phyloP scores from a whole-genome alignment of 768 basidiomycete genomes.

The Neoboletus brunneissimus region DNA sequence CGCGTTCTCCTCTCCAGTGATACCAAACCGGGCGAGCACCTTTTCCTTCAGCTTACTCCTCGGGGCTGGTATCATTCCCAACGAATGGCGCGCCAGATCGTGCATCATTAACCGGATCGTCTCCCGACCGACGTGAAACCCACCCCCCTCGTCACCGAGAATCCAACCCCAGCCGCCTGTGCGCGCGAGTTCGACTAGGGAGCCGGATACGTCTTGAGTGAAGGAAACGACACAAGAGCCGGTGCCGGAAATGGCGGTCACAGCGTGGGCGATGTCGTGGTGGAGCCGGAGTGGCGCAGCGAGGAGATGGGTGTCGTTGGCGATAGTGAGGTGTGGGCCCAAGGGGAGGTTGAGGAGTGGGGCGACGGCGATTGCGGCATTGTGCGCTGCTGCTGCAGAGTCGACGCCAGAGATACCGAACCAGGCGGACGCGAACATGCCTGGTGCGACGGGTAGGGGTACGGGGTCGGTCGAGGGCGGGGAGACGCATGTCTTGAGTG shows the following conservation, averaged over 20 bases:
- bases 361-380: slow-evolving; percentile 53
- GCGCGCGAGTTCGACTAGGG: slow-evolving; percentile 62
- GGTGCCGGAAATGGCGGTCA: slow-evolving; percentile 79
- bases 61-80: slow-evolving; percentile 23
- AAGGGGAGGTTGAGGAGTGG: slow-evolving; percentile 55
- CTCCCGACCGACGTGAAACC: slow-evolving; percentile 76
- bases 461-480: slow-evolving; percentile 37
- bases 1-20: slow-evolving; percentile 40
- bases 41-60: slow-evolving; percentile 40
- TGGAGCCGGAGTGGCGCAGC: slow-evolving; percentile 71
- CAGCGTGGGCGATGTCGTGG: slow-evolving; percentile 55
- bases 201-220: slow-evolving; percentile 37
- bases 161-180: slow-evolving; percentile 85
- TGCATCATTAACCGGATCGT: slow-evolving; percentile 64
- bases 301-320: slow-evolving; percentile 84
- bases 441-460: slow-evolving; percentile 37
- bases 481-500: slow-evolving; percentile 47
- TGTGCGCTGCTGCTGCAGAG: slow-evolving; percentile 58
- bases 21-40: slow-evolving; percentile 55
- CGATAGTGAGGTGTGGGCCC: slow-evolving; percentile 54
- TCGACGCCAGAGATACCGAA: slow-evolving; percentile 84
- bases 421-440: slow-evolving; percentile 67
- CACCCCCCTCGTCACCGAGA: slow-evolving; percentile 80
- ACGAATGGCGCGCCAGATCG: slow-evolving; percentile 50
- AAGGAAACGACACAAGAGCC: slow-evolving; percentile 76